A percentile compares a stretch with the other conserved stretches of the same genome.
These are phyloP conservation scores for Hawksworthiomyces lignivorus DNA, from an alignment of 2,329 filamentous ascomycete species.

Conservation along the genomic window DNA sequence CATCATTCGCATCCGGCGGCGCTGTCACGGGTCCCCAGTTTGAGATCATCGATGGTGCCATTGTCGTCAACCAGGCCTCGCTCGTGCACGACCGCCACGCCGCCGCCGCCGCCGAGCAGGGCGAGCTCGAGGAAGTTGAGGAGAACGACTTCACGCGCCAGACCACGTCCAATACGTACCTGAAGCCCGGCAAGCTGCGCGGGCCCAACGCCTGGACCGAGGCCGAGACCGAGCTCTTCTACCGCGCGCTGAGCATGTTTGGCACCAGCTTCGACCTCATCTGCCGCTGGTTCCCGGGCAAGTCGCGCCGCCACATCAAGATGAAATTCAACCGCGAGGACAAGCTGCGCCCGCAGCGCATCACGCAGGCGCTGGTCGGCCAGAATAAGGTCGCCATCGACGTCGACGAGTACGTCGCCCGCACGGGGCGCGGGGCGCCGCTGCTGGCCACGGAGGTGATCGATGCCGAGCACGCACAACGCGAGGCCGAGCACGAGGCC, in stretches of 20 bases:
- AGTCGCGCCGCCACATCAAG: slow-evolving; percentile 68
- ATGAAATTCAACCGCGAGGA: slow-evolving; percentile 79
- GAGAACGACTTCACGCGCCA: slow-evolving; percentile 71
- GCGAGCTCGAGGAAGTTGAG: slow-evolving; percentile 56
- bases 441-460: slow-evolving; percentile 50
- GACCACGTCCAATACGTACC: slow-evolving; percentile 61
- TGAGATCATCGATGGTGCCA: slow-evolving; percentile 62
- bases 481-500: slow-evolving; percentile 37
- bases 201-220: slow-evolving; percentile 62
- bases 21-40: slow-evolving; percentile 43
- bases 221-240: slow-evolving; percentile 68
- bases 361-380: slow-evolving; percentile 57
- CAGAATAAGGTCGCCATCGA: slow-evolving; percentile 51
- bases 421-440: slow-evolving; percentile 42
- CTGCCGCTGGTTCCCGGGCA: slow-evolving; percentile 63
- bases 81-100: slow-evolving; percentile 63
- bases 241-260: slow-evolving; percentile 65
- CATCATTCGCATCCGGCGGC: slow-evolving; percentile 11
- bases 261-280: slow-evolving; percentile 82
- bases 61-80: slow-evolving; percentile 62
- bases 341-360: slow-evolving; percentile 51
- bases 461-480: slow-evolving; percentile 40
- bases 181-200: slow-evolving; percentile 51
- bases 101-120: slow-evolving; percentile 43
- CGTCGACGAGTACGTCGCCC: slow-evolving; percentile 52